Evolutionary conservation across 352 stramenopile genomes (phyloP).

Genomic region (Globisporangium canariense): DNA sequence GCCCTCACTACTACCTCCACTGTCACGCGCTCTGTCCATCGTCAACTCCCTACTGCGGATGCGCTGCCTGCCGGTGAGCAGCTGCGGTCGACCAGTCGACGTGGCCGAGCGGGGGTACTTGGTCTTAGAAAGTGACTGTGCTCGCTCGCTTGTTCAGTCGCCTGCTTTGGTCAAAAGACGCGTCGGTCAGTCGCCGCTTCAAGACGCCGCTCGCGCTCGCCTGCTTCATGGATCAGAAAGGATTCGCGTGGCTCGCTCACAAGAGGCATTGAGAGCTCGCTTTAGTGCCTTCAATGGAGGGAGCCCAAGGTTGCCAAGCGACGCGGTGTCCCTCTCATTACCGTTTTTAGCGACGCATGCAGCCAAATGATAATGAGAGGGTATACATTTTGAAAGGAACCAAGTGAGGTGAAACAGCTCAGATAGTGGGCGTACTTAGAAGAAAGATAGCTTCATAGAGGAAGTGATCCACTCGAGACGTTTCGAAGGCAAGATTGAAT

Average conservation of each 20-base stretch:
- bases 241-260: background rate
- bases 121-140: conserved; percentile 1
- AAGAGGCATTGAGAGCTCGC: background rate
- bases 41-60: background rate
- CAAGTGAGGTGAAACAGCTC: too few relatives aligned
- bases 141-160: background rate
- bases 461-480: background rate
- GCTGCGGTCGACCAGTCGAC: background rate
- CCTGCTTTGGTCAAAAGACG: conserved; percentile 11
- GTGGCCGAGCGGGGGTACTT: background rate
- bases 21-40: conserved; percentile 8
- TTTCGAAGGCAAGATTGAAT: background rate
- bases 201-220: conserved; percentile 5
- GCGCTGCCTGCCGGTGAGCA: conserved; percentile 10
- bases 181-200: conserved; percentile 21
- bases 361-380: conserved; percentile 4
- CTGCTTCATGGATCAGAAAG: conserved; percentile 3
- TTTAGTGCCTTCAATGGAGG: background rate
- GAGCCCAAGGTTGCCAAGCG: background rate
- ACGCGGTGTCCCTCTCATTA: background rate
- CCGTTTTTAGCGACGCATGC: background rate
- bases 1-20: background rate
- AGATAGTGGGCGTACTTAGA: background rate
- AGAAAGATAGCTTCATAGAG: background rate
- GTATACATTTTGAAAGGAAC: background rate